Evolutionary conservation across 108 stramenopile species (phyloP).

Genomic region (Cylindrotheca fusiformis): DNA sequence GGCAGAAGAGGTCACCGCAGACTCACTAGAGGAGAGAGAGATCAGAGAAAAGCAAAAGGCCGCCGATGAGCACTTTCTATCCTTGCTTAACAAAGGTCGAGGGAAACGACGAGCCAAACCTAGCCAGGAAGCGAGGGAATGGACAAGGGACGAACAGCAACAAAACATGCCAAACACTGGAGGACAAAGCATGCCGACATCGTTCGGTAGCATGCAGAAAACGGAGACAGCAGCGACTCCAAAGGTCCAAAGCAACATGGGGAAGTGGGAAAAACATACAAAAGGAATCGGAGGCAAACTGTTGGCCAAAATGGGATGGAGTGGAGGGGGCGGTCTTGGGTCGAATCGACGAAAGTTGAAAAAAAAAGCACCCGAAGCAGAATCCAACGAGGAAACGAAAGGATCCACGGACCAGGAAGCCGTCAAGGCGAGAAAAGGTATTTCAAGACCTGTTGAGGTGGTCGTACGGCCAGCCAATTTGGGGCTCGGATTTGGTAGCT

Average conservation of each 20-base stretch:
- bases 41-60: conserved; percentile 27
- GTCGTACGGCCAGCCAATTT: conserved; percentile 84
- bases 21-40: conserved; percentile 7
- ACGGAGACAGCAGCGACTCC: neutral
- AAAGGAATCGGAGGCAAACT: conserved; percentile 95
- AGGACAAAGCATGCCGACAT: neutral
- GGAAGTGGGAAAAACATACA: conserved; percentile 93
- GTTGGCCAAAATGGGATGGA: conserved; percentile 89
- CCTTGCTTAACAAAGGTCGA: conserved; percentile 18
- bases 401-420: neutral
- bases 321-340: conserved; percentile 80
- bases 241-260: conserved; percentile 23
- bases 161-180: neutral
- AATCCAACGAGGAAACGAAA: neutral
- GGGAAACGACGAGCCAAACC: neutral
- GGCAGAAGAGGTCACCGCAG: conserved; percentile 7
- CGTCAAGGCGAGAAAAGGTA: conserved; percentile 41
- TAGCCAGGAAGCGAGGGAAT: too few species aligned
- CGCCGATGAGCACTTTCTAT: conserved; percentile 31
- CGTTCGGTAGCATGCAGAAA: neutral
- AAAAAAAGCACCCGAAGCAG: conserved; percentile 3
- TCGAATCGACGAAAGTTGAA: conserved; percentile 45
- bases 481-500: conserved; percentile 87
- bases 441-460: conserved; percentile 89
- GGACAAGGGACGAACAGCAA: neutral